Evolutionary conservation across 2,329 filamentous ascomycete species (phyloP).

Genomic region (Chaetomium olivaceum): DNA sequence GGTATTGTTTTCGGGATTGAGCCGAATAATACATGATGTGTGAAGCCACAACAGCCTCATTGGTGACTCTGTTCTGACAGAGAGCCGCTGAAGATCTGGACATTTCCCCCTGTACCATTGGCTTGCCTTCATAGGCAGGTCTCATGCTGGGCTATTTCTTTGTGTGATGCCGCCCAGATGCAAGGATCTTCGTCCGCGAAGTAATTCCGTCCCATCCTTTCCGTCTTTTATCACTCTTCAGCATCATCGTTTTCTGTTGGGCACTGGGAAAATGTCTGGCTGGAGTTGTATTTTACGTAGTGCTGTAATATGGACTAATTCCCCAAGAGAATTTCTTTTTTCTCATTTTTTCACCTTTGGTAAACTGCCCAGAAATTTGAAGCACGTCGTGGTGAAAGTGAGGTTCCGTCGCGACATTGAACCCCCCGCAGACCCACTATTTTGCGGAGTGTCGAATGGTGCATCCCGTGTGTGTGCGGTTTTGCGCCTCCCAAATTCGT

Average conservation of each 20-base stretch:
- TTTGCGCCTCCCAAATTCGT: conserved; percentile 31
- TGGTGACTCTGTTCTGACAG: background rate
- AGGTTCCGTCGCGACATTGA: background rate
- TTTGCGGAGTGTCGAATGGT: conserved; percentile 21
- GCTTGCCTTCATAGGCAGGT: background rate
- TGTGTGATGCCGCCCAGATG: background rate
- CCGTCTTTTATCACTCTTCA: background rate
- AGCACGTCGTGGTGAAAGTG: background rate
- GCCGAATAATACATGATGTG: background rate
- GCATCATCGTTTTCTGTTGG: background rate
- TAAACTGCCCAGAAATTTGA: background rate
- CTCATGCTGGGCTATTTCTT: conserved; percentile 7
- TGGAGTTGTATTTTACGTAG: background rate
- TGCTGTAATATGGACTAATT: background rate
- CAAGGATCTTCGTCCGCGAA: conserved; percentile 1
- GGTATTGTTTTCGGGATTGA: background rate
- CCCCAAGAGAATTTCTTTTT: background rate
- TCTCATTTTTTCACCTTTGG: no score
- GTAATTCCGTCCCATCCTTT: background rate
- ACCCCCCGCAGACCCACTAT: conserved; percentile 23
- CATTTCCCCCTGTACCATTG: background rate
- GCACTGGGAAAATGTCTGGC: background rate
- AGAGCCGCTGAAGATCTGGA: background rate
- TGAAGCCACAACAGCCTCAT: background rate
- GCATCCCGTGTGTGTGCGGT: conserved; percentile 19